Conservation (phyloP, 192 early-diverging fungal genomes). For the Dissophora ornata region DNA sequence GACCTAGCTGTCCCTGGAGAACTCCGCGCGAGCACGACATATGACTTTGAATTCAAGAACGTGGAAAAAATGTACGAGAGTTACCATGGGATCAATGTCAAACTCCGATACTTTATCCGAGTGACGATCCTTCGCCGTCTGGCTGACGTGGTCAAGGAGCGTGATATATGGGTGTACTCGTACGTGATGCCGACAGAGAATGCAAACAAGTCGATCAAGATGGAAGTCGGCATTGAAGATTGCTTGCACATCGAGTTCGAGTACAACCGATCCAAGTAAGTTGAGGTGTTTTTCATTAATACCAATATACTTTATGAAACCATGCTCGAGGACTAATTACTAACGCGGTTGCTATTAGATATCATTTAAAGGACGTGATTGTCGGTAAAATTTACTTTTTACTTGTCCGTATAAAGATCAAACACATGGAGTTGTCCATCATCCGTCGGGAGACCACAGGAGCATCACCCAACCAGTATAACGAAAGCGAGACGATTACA, state of each 20-base stretch:
- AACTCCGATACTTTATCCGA: slow-evolving; percentile 97
- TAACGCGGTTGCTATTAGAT: slow-evolving; percentile 61
- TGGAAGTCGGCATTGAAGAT: slow-evolving; percentile 99
- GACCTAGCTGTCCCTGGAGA: slow-evolving; percentile 97
- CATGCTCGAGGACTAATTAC: no score
- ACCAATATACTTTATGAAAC: no score
- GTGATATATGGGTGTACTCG: slow-evolving; percentile 99
- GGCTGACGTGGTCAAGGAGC: slow-evolving; percentile 86
- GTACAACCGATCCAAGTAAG: slow-evolving; percentile 97
- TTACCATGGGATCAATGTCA: slow-evolving; percentile 98
- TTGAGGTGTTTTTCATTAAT: neutral
- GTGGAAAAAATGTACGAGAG: slow-evolving; percentile 99
- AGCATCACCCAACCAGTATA: slow-evolving; percentile 95
- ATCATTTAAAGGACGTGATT: slow-evolving; percentile 98
- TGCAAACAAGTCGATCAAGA: slow-evolving; percentile 94
- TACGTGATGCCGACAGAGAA: slow-evolving; percentile 93
- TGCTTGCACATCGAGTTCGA: slow-evolving; percentile 99
- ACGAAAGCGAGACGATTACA: slow-evolving; percentile 98
- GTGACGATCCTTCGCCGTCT: slow-evolving; percentile 90
- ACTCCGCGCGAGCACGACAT: slow-evolving; percentile 80
- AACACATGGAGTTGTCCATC: slow-evolving; percentile 99
- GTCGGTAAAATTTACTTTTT: slow-evolving; percentile 99
- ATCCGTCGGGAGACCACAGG: slow-evolving; percentile 98
- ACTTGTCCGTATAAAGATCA: slow-evolving; percentile 99
- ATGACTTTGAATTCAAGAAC: slow-evolving; percentile 98